Conservation (phyloP, 2,329 filamentous ascomycete species). For the Teratosphaeria destructans region DNA sequence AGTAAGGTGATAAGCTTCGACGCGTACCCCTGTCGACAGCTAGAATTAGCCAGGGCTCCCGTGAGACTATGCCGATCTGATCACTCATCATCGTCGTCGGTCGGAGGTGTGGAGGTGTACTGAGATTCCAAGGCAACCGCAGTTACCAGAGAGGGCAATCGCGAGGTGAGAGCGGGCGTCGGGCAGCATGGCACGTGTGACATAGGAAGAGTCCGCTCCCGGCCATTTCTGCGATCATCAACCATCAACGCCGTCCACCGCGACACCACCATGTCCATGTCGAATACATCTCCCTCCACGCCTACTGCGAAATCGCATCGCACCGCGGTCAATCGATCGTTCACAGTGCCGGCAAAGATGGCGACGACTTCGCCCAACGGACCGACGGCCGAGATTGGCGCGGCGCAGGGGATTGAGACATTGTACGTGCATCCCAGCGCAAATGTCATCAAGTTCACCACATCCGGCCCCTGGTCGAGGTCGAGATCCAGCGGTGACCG, state of each 20-base stretch:
- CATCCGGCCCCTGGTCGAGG: constrained; percentile 23
- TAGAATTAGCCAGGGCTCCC: background rate
- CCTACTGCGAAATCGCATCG: constrained; percentile 15
- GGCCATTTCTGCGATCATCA: background rate
- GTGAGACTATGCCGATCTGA: background rate
- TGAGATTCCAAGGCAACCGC: background rate
- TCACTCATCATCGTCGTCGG: too few species aligned
- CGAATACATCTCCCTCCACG: constrained; percentile 14
- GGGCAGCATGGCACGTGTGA: background rate
- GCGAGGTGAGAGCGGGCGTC: background rate
- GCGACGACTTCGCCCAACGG: constrained; percentile 20
- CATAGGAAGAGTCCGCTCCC: background rate
- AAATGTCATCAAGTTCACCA: constrained; percentile 58
- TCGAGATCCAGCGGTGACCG: constrained; percentile 11
- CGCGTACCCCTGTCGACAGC: background rate
- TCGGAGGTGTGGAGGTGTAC: background rate
- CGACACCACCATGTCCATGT: background rate
- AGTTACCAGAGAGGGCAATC: background rate
- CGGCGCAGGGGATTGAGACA: constrained; percentile 48
- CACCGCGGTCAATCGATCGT: constrained; percentile 31
- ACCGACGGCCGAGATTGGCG: constrained; percentile 25
- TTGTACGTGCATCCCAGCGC: constrained; percentile 64
- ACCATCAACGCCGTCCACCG: background rate
- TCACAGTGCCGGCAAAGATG: constrained; percentile 37
- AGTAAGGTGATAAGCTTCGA: background rate